Evolutionary conservation across 345 rosid species (phyloP), one percentile per base, ranked within the genome.

Genomic region (Hibiscus tridactylites): DNA sequence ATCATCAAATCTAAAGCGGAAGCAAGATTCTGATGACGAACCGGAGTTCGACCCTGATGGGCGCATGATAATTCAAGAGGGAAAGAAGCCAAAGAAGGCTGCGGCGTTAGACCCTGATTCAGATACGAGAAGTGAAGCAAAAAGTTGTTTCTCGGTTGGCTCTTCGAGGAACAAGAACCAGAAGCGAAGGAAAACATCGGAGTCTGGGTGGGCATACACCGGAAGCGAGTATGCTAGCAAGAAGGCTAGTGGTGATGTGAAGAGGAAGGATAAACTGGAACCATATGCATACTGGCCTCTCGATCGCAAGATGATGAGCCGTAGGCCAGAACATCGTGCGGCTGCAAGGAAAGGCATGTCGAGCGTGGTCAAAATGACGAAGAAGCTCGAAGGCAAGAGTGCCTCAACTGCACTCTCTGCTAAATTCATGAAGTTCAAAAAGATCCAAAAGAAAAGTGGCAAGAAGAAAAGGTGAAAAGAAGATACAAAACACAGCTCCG

Each of bases 281-380:
- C 97, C 97, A 0, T 92, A 90, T 75, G 97, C 99, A 0, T 95
- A 92, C 71, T 95, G 99, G 99, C 97, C 99, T 2, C 88, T 95
- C 8, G 98, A 95, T 76, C 87, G 97, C 9, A 95, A 92, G 86
- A 90, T 95, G 97, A 89, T 92, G 91, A 92, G 97, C 76, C 86
- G 89, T 52, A 85, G 94, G 73, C 91, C 98, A 1, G 90, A 92
- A 75, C 98, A 92, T 69, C 84, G 88, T 39, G 96, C 92, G 6
- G 89, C 93, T 53, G 99, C 98, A 0, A 77, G 91, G 61, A 89
- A 83, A 77, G 99, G 98, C 10, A 95, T 95, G 93, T 79, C 89
- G 1, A 89, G 97, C 29, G 96, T 87, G 26, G 96, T 90, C 13
- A 89, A 82, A 73, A 47, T 47, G 52, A 47, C 52, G 0, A 47